These are phyloP conservation scores for Fusarium devonianum DNA, from an alignment of 2,329 filamentous ascomycete species.

Conservation along the genomic window DNA sequence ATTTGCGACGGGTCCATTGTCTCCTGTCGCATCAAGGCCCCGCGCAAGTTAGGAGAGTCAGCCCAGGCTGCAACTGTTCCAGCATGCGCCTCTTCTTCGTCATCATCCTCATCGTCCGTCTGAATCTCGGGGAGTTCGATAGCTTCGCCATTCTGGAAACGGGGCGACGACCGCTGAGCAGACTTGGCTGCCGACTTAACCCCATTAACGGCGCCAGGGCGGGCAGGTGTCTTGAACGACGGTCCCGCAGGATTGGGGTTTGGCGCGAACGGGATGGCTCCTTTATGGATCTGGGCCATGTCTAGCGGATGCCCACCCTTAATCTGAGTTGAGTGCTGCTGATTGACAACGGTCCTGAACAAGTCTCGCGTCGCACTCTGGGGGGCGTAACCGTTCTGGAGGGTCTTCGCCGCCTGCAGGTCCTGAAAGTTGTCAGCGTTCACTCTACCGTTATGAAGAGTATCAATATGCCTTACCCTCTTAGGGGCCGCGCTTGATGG, in stretches of 20 bases:
- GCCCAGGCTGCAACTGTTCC: constrained; percentile 79
- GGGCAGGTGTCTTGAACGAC: constrained; percentile 75
- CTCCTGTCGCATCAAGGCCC: constrained; percentile 81
- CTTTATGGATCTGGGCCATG: constrained; percentile 87
- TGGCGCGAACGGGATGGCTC: constrained; percentile 87
- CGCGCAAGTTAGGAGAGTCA: constrained; percentile 81
- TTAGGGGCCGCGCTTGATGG: constrained; percentile 74
- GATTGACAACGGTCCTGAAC: constrained; percentile 71
- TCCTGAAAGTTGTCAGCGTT: constrained; percentile 60
- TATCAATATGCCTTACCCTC: constrained; percentile 64
- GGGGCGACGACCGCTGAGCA: constrained; percentile 74
- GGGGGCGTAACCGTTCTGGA: constrained; percentile 68
- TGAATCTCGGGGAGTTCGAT: constrained; percentile 95
- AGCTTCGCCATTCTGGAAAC: constrained; percentile 86
- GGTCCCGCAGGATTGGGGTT: constrained; percentile 63
- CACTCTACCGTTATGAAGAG: not conserved
- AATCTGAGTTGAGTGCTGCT: constrained; percentile 70
- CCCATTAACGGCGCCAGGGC: constrained; percentile 53
- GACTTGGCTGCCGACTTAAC: constrained; percentile 67
- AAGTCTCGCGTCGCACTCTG: constrained; percentile 62
- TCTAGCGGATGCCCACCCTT: constrained; percentile 76
- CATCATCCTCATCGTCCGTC: constrained; percentile 91
- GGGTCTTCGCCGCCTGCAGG: constrained; percentile 63
- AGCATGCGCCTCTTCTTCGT: constrained; percentile 66
- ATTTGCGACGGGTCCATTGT: constrained; percentile 82